phyloP scores from a whole-genome alignment of 768 basidiomycete species.

The Mycena capillaripes region DNA sequence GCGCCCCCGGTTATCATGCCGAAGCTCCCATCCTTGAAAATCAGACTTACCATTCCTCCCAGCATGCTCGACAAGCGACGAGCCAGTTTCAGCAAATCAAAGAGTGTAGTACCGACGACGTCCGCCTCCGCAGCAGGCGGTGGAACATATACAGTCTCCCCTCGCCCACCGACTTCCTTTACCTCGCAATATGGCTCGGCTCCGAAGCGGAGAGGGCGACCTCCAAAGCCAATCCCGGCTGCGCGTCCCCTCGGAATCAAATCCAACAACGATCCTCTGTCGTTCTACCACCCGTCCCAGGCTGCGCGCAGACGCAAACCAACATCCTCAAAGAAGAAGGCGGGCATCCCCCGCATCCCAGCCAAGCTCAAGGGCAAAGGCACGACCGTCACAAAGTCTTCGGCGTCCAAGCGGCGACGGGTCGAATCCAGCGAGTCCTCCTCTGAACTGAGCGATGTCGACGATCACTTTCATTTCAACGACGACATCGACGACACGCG shows the following conservation, averaged over 20 bases:
- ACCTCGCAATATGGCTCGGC: slow-evolving; percentile 34
- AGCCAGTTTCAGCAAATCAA: slow-evolving; percentile 46
- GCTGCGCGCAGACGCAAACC: slow-evolving; percentile 39
- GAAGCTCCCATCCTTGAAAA: slow-evolving; percentile 68
- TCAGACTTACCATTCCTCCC: slow-evolving; percentile 78
- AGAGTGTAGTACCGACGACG: slow-evolving; percentile 49
- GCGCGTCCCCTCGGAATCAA: slow-evolving; percentile 48
- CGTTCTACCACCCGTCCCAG: slow-evolving; percentile 32
- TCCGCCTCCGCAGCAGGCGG: slow-evolving; percentile 57
- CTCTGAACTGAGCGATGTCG: slow-evolving; percentile 56
- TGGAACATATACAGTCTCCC: slow-evolving; percentile 41
- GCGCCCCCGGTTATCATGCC: slow-evolving; percentile 46
- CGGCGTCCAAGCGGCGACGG: slow-evolving; percentile 52
- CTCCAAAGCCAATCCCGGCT: slow-evolving; percentile 61
- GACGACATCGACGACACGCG: slow-evolving; percentile 50
- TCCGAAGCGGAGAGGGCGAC: slow-evolving; percentile 69
- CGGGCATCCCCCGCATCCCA: slow-evolving; percentile 33
- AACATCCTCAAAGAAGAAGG: slow-evolving; percentile 33
- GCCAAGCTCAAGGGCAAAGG: slow-evolving; percentile 47
- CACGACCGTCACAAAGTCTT: slow-evolving; percentile 45
- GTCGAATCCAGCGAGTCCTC: slow-evolving; percentile 46
- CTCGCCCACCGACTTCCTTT: slow-evolving; percentile 37
- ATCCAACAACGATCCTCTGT: slow-evolving; percentile 34
- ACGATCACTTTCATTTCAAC: slow-evolving; percentile 46
- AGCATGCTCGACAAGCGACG: slow-evolving; percentile 63